These are phyloP conservation scores for Epicoccum sorghinum DNA, from an alignment of 2,329 filamentous ascomycete genomes.

Conservation along the genomic window DNA sequence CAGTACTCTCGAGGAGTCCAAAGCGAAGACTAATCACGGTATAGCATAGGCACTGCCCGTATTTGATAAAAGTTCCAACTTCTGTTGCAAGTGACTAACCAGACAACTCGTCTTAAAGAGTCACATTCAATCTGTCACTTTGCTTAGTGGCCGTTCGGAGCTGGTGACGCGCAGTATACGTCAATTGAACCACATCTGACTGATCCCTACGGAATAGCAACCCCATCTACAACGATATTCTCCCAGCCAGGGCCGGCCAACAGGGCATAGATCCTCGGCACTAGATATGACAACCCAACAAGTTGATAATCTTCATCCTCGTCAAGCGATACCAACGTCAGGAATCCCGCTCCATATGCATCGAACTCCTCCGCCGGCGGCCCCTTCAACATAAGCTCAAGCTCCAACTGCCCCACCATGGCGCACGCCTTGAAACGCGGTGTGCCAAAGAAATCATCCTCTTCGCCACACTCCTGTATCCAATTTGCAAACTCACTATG, in stretches of 20 bases:
- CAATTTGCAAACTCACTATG: conserved; percentile 7
- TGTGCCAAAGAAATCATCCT: conserved; percentile 9
- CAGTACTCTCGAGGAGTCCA: no score
- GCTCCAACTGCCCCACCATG: conserved; percentile 2
- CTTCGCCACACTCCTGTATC: conserved; percentile 5
- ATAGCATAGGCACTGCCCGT: no score
- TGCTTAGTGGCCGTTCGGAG: no score
- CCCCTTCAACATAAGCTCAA: conserved; percentile 4
- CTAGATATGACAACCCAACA: conserved; percentile 15
- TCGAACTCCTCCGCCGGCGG: conserved; percentile 14
- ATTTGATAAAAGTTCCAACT: no score
- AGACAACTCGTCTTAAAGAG: no score
- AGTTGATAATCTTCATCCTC: conserved; percentile 10
- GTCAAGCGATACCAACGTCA: conserved; percentile 16
- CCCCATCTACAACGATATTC: conserved; percentile 6
- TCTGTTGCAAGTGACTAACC: no score
- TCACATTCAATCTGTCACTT: no score
- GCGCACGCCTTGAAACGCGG: conserved; percentile 15
- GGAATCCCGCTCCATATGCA: neutral
- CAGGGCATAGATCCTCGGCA: conserved; percentile 11
- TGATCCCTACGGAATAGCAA: conserved; percentile 6
- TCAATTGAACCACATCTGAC: neutral
- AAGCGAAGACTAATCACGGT: no score
- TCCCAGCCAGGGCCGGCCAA: conserved; percentile 12
- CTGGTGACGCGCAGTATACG: no score